phyloP scores from a whole-genome alignment of 192 early-diverging fungal genomes.

The Funneliformis mosseae region DNA sequence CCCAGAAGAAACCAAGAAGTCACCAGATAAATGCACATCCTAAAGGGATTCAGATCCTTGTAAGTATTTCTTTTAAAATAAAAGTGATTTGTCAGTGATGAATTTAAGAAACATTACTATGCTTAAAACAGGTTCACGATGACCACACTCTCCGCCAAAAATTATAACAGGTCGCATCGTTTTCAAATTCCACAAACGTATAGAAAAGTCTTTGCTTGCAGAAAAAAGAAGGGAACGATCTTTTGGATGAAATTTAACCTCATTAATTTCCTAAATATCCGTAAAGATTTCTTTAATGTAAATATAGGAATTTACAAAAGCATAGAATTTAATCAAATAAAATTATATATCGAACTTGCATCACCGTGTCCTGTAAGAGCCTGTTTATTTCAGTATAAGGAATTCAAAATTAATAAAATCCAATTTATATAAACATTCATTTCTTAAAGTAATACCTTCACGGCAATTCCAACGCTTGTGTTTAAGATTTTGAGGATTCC shows the following conservation, averaged over 20 bases:
- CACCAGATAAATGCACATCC: conserved; percentile 23
- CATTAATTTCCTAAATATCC: conserved; percentile 28
- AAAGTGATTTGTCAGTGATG: neutral
- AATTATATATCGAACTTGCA: conserved; percentile 9
- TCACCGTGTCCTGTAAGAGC: conserved; percentile 27
- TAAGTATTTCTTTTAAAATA: neutral
- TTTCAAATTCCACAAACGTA: conserved; percentile 28
- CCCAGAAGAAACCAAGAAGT: conserved; percentile 25
- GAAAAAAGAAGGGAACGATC: conserved; percentile 9
- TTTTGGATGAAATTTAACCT: conserved; percentile 23
- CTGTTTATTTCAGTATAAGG: neutral
- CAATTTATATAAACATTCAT: neutral
- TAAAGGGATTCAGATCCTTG: neutral
- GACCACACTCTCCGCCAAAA: conserved; percentile 28
- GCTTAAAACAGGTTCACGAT: conserved; percentile 27
- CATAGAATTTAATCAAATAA: neutral
- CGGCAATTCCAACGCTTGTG: neutral
- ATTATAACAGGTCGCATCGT: neutral
- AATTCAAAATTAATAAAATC: neutral
- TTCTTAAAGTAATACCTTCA: neutral
- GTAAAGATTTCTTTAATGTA: neutral
- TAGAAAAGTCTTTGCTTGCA: conserved; percentile 31
- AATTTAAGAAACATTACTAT: conserved; percentile 17
- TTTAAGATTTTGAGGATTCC: conserved; percentile 18
- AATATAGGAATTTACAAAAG: neutral